Evolutionary conservation across 495 filamentous ascomycete genomes (phyloP), one percentile per base, ranked within the genome.

Genomic region (Neurospora terricola): DNA sequence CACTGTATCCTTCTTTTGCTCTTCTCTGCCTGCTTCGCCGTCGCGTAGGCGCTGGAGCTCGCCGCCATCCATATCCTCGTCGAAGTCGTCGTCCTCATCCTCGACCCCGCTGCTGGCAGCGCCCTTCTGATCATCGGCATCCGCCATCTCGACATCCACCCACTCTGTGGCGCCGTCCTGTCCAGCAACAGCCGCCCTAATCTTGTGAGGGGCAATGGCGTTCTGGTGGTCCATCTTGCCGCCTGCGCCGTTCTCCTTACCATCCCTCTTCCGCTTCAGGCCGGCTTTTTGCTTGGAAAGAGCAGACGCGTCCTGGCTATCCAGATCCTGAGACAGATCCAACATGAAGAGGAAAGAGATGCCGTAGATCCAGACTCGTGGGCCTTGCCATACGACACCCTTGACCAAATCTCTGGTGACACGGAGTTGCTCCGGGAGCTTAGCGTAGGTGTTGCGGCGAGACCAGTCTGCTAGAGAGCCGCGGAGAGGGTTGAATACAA

Each of bases 331-430:
- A 7, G 87, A 87, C 6, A 97, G 78, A 80, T 98, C 93, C 73
- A 98, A 88, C 94, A 98, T 98, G 87, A 91, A 97, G 71, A 99
- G 78, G 88, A 94, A 98, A 0, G 88, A 88, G 9, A 86, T 85
- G 12, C 94, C 94, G 79, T 95, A 97, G 9, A 98, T 80, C 94
- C 96, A 98, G 3, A 95, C 81, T 6, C 94, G 86, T 34, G 82
- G 83, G 3, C 91, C 82, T 78, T 97, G 93, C 94, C 96, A 99
- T 27, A 97, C 78, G 62, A 90, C 89, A 21, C 94, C 94, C 83
- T 93, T 93, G 23, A 91, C 90, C 48, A 91, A 86, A 79, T 97
- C 93, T 69, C 89, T 87, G 37, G 92, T 86, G 39, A 87, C 83
- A 59, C 84, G 84, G 82, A 95, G 96, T 39, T 91, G 87, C 7